Evolutionary conservation across 768 basidiomycete genomes (phyloP).

Genomic region (Pisolithus sp.): DNA sequence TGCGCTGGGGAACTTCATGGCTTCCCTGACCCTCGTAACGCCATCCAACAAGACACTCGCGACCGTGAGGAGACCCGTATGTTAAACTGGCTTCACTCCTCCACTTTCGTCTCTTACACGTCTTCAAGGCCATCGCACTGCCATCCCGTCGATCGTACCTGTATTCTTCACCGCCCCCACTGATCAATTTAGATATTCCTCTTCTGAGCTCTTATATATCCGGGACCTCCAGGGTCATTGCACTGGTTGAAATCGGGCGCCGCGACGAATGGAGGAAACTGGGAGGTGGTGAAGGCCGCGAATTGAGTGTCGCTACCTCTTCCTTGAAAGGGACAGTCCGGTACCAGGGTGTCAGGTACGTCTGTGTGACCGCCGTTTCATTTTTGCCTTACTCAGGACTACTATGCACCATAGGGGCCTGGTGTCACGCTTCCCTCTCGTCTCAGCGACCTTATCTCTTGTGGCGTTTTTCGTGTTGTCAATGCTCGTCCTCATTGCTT

Average conservation of each 20-base stretch:
- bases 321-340: conserved; percentile 55
- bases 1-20: conserved; percentile 83
- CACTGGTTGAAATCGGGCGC: conserved; percentile 68
- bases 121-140: conserved; percentile 51
- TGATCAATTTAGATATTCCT: conserved; percentile 45
- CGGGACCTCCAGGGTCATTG: conserved; percentile 42
- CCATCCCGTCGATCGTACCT: conserved; percentile 32
- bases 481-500: conserved; percentile 40
- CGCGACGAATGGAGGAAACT: conserved; percentile 65
- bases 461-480: conserved; percentile 43
- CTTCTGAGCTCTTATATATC: conserved; percentile 52
- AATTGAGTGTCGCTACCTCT: conserved; percentile 61
- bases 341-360: conserved; percentile 64
- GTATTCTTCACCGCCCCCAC: conserved; percentile 35
- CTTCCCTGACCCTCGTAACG: conserved; percentile 52
- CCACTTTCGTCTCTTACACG: conserved; percentile 7
- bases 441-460: conserved; percentile 43
- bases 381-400: neutral
- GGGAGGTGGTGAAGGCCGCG: conserved; percentile 65
- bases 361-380: conserved; percentile 11
- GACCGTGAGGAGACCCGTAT: conserved; percentile 58
- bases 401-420: conserved; percentile 44
- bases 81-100: conserved; percentile 19
- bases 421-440: conserved; percentile 61
- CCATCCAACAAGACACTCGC: conserved; percentile 57